Base-by-base conservation (phyloP, 2,329 filamentous ascomycete genomes). In the Blastomyces parvus region DNA sequence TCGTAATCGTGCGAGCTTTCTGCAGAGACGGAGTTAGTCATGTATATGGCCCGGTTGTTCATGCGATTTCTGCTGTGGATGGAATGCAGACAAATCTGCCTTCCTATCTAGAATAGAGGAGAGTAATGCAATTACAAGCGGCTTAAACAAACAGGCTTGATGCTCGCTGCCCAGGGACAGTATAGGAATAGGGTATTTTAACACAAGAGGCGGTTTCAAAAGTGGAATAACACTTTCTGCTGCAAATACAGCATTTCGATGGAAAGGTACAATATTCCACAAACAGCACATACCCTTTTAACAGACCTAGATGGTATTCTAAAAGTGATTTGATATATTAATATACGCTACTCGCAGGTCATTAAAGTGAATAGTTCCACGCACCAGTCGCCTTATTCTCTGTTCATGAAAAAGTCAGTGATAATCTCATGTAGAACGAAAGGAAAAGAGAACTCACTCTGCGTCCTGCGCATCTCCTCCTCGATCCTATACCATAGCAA, bases 361-460 rank as follows among this genome's bases (percentile, higher is more conserved):
- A 38, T 55, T 65, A 63, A 60, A 60, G 19, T 40, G 22, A n/a
- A 64, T 13, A 30, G 8, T 22, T 61, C 17, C 42, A 77, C 87
- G 72, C 86, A 97, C 93, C 91, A 77, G 94, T 99, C 64, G 93
- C 93, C 86, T 99, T 99, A 75, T 99, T 99, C 80, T 99, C 93
- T 96, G 72, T 72, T 66, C 65, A 52, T 48, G 56, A 42, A 57
- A 58, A 66, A 67, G 74, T 75, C 75, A 76, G 69, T 69, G 2
- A 22, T 30, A 25, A 14, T 30, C 7, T 17, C n/a, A 27, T 56
- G 19, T 48, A 19, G 14, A 44, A 17, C 36, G 38, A 70, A 6
- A 6, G 22, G 19, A 52, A 9, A 60, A 40, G 1, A 40, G n/a
- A 50, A 71, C 85, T 82, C 86, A 96, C 93, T 99, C 82, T 99